Conservation (phyloP, 2,329 filamentous ascomycete species). For the Beauveria australis region DNA sequence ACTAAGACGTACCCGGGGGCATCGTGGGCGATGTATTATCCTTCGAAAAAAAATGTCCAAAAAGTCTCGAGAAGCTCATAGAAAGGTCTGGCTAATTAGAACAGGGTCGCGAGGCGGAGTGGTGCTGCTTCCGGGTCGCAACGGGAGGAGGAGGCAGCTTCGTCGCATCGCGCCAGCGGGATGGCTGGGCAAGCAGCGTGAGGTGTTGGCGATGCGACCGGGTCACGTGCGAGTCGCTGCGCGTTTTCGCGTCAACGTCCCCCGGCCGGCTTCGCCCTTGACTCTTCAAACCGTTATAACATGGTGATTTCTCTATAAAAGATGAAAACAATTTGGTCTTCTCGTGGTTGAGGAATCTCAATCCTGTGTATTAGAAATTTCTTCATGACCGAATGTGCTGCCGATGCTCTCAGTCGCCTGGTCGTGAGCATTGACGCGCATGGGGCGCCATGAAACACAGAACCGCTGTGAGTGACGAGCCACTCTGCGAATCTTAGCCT, state of each 20-base stretch:
- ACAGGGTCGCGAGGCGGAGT: neutral
- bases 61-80: slow-evolving; percentile 7
- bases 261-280: no score
- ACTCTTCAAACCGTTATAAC: no score
- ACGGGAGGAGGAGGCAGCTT: neutral
- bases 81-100: neutral
- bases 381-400: neutral
- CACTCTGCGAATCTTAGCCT: neutral
- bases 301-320: no score
- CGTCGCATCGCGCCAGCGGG: neutral
- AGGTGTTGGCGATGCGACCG: neutral
- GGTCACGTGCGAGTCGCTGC: neutral
- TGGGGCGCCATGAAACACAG: neutral
- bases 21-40: neutral
- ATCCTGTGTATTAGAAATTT: no score
- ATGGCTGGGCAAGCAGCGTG: neutral
- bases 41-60: slow-evolving; percentile 1
- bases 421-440: neutral
- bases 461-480: neutral
- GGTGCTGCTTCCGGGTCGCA: neutral
- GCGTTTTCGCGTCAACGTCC: neutral
- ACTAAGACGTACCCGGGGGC: slow-evolving; percentile 6
- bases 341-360: no score
- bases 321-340: no score
- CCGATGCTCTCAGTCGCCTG: neutral